A percentile compares a stretch with the other conserved stretches of the same genome.
Conservation (phyloP, 1,139 yeast genomes). For the Geotrichum siamense region DNA sequence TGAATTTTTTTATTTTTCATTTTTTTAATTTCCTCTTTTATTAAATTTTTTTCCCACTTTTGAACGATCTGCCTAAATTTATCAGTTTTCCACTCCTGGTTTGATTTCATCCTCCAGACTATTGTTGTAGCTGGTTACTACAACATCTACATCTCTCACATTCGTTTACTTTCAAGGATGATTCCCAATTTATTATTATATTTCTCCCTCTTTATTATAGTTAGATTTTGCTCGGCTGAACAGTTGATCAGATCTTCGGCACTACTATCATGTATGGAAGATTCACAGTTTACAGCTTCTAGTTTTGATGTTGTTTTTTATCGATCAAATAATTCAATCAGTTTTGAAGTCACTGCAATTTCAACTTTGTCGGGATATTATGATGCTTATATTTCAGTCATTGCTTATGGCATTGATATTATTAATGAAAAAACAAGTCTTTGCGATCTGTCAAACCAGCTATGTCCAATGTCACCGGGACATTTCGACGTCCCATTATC, state of each 20-base stretch:
- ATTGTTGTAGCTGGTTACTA: no score
- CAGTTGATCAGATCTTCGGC: conserved; percentile 52
- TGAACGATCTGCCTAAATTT: no score
- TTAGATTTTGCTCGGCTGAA: conserved; percentile 22
- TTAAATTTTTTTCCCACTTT: no score
- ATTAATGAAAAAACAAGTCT: conserved; percentile 51
- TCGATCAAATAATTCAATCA: conserved; percentile 57
- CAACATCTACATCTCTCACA: no score
- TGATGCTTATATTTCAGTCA: conserved; percentile 56
- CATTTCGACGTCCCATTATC: conserved; percentile 65
- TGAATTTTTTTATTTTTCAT: no score
- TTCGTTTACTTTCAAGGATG: background rate
- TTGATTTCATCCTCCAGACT: no score
- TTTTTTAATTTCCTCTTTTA: no score
- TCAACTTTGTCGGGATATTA: conserved; percentile 74
- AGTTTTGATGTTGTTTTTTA: conserved; percentile 67
- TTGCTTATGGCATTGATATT: conserved; percentile 78
- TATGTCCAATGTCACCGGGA: conserved; percentile 85
- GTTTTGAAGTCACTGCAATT: conserved; percentile 66
- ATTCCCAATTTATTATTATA: background rate
- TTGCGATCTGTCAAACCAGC: conserved; percentile 44
- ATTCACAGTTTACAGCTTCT: conserved; percentile 85
- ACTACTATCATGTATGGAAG: conserved; percentile 86
- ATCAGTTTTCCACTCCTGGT: no score
- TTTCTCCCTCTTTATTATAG: background rate